Conservation (phyloP, 108 stramenopile genomes). For the Cyclotella sp. region DNA sequence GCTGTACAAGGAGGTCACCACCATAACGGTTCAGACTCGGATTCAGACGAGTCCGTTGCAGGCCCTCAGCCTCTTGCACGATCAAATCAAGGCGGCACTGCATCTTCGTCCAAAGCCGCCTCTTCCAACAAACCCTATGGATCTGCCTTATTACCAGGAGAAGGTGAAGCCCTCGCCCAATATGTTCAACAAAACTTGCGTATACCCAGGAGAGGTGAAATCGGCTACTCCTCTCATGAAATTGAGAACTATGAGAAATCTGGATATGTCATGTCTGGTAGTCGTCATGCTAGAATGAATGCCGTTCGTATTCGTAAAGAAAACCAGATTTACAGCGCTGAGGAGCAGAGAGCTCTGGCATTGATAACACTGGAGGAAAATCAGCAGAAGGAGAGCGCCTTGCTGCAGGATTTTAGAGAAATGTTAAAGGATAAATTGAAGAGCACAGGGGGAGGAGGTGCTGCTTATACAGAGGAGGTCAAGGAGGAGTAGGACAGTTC, state of each 20-base stretch:
- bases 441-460: conserved; percentile 27
- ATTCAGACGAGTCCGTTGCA: conserved; percentile 66
- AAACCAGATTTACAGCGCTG: conserved; percentile 98
- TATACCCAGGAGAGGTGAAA: conserved; percentile 98
- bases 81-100: conserved; percentile 55
- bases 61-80: conserved; percentile 70
- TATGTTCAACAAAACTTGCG: conserved; percentile 98
- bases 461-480: conserved; percentile 3
- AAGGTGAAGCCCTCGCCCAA: conserved; percentile 93
- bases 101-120: conserved; percentile 44
- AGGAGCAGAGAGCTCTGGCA: conserved; percentile 97
- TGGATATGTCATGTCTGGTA: conserved; percentile 98
- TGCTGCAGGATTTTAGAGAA: conserved; percentile 92
- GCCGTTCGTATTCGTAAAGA: conserved; percentile 99
- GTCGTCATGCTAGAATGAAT: conserved; percentile 97
- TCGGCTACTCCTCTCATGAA: conserved; percentile 92
- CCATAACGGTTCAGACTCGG: conserved; percentile 57
- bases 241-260: conserved; percentile 92
- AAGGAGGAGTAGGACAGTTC: not conserved
- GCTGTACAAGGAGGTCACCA: conserved; percentile 69
- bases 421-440: conserved; percentile 85
- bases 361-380: conserved; percentile 97
- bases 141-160: conserved; percentile 90
- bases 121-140: conserved; percentile 75
- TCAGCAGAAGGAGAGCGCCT: conserved; percentile 95